A percentile compares a stretch with the other conserved stretches of the same genome.
These are phyloP conservation scores for Hyparrhenia diplandra DNA, from an alignment of 176 grass and related monocot genomes.

Conservation along the genomic window DNA sequence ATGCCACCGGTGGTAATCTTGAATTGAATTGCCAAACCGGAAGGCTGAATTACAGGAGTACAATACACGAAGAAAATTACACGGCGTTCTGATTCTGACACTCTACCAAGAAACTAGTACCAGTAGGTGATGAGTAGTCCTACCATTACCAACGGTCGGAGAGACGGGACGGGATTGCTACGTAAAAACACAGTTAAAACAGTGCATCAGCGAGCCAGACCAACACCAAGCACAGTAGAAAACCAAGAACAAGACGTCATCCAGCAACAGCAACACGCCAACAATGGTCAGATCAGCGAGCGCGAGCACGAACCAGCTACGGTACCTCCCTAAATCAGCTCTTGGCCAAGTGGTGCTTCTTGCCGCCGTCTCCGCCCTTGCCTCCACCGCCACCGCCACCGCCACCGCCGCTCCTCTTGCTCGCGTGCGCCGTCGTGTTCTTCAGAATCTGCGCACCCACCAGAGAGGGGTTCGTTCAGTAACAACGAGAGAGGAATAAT, in stretches of 20 bases:
- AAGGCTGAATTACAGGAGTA: background rate
- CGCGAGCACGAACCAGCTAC: background rate
- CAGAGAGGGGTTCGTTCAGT: too few species aligned
- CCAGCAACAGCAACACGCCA: slow-evolving; percentile 21
- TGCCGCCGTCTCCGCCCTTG: slow-evolving; percentile 40
- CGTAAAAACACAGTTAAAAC: background rate
- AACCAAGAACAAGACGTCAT: background rate
- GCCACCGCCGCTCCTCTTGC: slow-evolving; percentile 25
- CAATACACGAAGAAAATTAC: background rate
- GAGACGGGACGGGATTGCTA: background rate
- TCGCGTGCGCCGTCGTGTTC: slow-evolving; percentile 77
- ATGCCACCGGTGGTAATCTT: background rate
- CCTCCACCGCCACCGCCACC: background rate
- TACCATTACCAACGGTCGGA: background rate
- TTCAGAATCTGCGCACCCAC: slow-evolving; percentile 59
- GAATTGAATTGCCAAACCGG: background rate
- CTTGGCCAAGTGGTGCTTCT: slow-evolving; percentile 55
- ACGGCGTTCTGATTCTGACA: slow-evolving; percentile 29
- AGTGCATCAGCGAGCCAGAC: background rate
- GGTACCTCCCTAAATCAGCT: slow-evolving; percentile 11
- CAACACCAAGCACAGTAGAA: background rate
- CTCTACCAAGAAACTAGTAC: background rate
- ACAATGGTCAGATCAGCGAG: slow-evolving; percentile 38
- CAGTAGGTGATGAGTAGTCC: background rate
- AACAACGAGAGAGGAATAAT: background rate